These are phyloP conservation scores for Linnemannia exigua DNA, from an alignment of 192 early-diverging fungal species.

Conservation along the genomic window DNA sequence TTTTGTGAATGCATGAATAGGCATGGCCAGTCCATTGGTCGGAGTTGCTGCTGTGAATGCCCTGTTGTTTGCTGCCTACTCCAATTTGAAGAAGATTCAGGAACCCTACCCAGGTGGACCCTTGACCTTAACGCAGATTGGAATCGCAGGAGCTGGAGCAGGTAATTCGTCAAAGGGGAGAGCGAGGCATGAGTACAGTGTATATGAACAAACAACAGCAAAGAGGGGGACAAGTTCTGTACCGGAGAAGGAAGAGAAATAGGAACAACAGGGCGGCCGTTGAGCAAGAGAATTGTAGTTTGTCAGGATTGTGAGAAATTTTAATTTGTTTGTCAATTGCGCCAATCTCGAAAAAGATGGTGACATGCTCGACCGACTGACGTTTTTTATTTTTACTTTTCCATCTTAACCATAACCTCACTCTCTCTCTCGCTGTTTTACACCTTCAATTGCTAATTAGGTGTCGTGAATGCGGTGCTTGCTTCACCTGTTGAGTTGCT, in stretches of 20 bases:
- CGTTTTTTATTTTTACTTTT: background rate
- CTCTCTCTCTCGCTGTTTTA: background rate
- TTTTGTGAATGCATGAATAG: conserved; percentile 31
- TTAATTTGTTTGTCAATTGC: background rate
- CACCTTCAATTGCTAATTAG: conserved; percentile 34
- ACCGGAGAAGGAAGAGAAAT: background rate
- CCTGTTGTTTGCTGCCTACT: conserved; percentile 87
- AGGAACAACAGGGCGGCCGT: background rate
- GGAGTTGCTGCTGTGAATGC: conserved; percentile 91
- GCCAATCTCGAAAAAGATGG: conserved; percentile 7
- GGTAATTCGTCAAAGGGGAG: conserved; percentile 52
- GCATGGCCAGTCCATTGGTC: conserved; percentile 85
- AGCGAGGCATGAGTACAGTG: background rate
- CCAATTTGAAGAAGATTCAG: conserved; percentile 69
- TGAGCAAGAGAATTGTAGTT: background rate
- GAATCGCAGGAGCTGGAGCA: conserved; percentile 90
- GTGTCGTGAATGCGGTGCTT: conserved; percentile 84
- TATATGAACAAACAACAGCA: background rate
- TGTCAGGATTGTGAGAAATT: background rate
- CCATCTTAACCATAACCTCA: background rate
- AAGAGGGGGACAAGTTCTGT: background rate
- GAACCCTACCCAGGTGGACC: conserved; percentile 61
- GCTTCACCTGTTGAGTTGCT: conserved; percentile 96
- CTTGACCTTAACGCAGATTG: conserved; percentile 79
- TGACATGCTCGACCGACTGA: background rate